phyloP scores from a whole-genome alignment of 305 asterid species.

The Plantago rigida region DNA sequence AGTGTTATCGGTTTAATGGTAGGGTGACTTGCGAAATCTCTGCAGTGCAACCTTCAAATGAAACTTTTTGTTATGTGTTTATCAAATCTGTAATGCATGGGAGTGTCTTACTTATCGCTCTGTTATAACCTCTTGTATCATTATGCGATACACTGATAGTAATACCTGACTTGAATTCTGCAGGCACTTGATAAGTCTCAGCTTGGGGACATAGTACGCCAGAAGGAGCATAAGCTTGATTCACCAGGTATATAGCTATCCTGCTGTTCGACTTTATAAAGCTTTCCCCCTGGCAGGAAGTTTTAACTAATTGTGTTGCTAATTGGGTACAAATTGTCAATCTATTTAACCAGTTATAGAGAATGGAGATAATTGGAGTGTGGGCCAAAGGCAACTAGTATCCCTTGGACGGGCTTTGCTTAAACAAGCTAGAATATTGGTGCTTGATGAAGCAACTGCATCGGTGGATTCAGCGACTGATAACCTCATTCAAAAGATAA shows the following conservation, averaged over 20 bases:
- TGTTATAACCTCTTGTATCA: conserved; percentile 4
- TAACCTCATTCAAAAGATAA: conserved; percentile 86
- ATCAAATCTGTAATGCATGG: too few species aligned
- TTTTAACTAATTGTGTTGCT: background rate
- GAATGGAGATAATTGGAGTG: conserved; percentile 98
- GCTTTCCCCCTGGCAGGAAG: background rate
- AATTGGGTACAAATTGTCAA: background rate
- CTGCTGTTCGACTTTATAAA: conserved; percentile 2
- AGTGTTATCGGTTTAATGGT: too few species aligned
- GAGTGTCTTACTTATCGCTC: too few species aligned
- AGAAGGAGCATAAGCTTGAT: conserved; percentile 81
- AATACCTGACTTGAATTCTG: conserved; percentile 4
- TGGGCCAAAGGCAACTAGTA: conserved; percentile 93
- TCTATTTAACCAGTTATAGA: conserved; percentile 53
- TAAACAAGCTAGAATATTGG: conserved; percentile 85
- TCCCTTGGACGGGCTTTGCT: conserved; percentile 93
- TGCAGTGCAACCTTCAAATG: background rate
- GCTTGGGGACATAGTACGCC: conserved; percentile 75
- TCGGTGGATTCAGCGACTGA: conserved; percentile 98
- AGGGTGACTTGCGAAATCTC: too few species aligned
- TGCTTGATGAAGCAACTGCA: conserved; percentile 98
- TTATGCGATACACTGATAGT: background rate
- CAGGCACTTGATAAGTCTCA: conserved; percentile 98
- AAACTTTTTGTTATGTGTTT: conserved; percentile 2
- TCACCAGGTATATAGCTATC: conserved; percentile 53